Evolutionary conservation across 164 flowering plant genomes (phyloP), one percentile per base, ranked within the genome.

Genomic region (Vitis vinifera): DNA sequence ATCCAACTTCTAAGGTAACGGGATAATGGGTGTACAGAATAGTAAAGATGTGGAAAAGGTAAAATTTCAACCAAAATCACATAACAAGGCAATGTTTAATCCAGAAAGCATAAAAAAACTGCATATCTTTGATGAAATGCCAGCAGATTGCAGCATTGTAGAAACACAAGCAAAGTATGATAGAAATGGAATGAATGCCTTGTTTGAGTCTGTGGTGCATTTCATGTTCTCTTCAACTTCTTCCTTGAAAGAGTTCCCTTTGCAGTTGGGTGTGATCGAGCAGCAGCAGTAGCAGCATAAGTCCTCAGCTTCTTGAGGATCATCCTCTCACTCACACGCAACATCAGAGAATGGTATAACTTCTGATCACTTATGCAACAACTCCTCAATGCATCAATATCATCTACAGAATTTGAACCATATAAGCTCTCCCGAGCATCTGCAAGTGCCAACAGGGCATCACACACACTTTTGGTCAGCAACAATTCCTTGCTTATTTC

Each of bases 321-420:
- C 74, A 61, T 86, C 82, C 97, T 85, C 79, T 95, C 98, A 31
- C 97, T 86, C 47, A 91, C 76, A 14, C 93, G 94, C 75, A 95
- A 75, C 65, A 79, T 67, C 74, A 90, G 71, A 10, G 98, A 88
- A 76, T 92, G 88, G 69, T 85, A 87, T 77, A 83, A 52, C 77
- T 90, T 91, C 68, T 81, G 81, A 12, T 90, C 85, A 37, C 27
- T 69, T 4, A 57, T 23, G 55, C 52, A 59, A 75, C 83, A 76
- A 66, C 84, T 75, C 30, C 50, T 76, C 69, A 88, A 48, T 12
- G 77, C 71, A 64, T 80, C 73, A 30, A 83, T 64, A 66, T 92
- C 97, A 57, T 85, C 81, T 62, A 88, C 17, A 27, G 92, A 81
- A 14, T 56, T 77, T 14, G 78, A 58, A 50, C 90, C 89, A 72